These are phyloP conservation scores for Pleurotus pulmonarius DNA, from an alignment of 768 basidiomycete species.

Conservation along the genomic window DNA sequence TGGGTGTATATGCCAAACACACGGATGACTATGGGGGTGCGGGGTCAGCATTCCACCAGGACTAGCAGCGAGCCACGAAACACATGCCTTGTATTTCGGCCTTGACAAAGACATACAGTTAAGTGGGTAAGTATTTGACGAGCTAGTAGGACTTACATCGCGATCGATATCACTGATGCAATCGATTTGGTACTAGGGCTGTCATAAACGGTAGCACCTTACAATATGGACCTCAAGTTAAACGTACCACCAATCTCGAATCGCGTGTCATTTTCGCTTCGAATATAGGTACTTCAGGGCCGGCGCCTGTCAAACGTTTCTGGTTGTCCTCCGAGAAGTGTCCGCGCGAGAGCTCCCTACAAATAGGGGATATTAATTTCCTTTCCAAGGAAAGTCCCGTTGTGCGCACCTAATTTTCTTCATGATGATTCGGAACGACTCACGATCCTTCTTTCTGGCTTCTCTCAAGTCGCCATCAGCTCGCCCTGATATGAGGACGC, in stretches of 20 bases:
- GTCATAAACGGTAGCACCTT: too few relatives aligned
- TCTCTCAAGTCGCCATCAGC: slow-evolving; percentile 49
- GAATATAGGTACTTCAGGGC: slow-evolving; percentile 52
- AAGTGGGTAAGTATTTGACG: neutral
- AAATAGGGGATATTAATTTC: neutral
- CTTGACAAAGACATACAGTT: slow-evolving; percentile 11
- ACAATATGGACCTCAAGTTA: slow-evolving; percentile 11
- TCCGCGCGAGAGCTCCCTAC: slow-evolving; percentile 65
- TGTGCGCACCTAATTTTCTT: slow-evolving; percentile 64
- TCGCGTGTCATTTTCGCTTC: slow-evolving; percentile 66
- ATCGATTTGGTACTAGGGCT: slow-evolving; percentile 44
- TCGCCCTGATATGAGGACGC: slow-evolving; percentile 48
- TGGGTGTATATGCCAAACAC: slow-evolving; percentile 38
- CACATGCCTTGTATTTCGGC: slow-evolving; percentile 26
- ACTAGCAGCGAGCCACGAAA: neutral
- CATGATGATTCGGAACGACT: slow-evolving; percentile 48
- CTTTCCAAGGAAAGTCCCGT: neutral
- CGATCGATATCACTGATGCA: slow-evolving; percentile 34
- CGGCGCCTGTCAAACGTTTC: slow-evolving; percentile 45
- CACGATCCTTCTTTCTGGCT: slow-evolving; percentile 37
- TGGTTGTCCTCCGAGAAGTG: slow-evolving; percentile 70
- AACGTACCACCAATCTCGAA: slow-evolving; percentile 41
- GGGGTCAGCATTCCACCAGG: neutral
- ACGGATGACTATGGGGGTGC: slow-evolving; percentile 22
- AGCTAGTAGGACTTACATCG: slow-evolving; percentile 15